A percentile compares a stretch with the other conserved stretches of the same genome.
These are phyloP conservation scores for Dothistroma septosporum DNA, from an alignment of 2,329 filamentous ascomycete species.

Conservation along the genomic window DNA sequence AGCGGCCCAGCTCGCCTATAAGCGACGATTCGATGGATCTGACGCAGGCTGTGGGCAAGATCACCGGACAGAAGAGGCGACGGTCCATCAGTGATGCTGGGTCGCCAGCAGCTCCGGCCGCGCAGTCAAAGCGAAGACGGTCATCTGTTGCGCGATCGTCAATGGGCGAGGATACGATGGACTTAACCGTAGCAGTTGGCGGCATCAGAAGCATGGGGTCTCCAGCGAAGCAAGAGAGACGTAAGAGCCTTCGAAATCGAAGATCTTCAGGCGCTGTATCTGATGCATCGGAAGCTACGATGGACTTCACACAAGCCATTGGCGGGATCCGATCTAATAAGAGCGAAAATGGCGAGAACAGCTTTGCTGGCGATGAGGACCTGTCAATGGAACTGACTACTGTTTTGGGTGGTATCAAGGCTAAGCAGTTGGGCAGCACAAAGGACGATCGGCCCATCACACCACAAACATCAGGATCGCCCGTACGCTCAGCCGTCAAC, in stretches of 20 bases:
- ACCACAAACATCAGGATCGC: conserved; percentile 44
- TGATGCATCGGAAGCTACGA: conserved; percentile 46
- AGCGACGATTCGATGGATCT: conserved; percentile 50
- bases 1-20: conserved; percentile 36
- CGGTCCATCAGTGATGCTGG: conserved; percentile 38
- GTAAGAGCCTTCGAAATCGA: conserved; percentile 35
- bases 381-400: conserved; percentile 52
- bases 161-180: conserved; percentile 42
- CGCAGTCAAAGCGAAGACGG: conserved; percentile 35
- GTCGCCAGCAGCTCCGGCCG: conserved; percentile 26
- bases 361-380: conserved; percentile 42
- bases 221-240: conserved; percentile 26
- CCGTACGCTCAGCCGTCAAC: conserved; percentile 42
- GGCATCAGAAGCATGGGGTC: conserved; percentile 29
- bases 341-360: conserved; percentile 19
- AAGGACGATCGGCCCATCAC: conserved; percentile 23
- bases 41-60: conserved; percentile 52
- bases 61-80: conserved; percentile 44
- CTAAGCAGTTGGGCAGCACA: conserved; percentile 24
- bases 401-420: conserved; percentile 45
- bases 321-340: conserved; percentile 38
- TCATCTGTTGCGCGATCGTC: conserved; percentile 35
- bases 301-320: conserved; percentile 55
- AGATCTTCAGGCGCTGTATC: conserved; percentile 34
- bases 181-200: conserved; percentile 38